Evolutionary conservation across 2,329 filamentous ascomycete species (phyloP).

Genomic region (Verruconis gallopava): DNA sequence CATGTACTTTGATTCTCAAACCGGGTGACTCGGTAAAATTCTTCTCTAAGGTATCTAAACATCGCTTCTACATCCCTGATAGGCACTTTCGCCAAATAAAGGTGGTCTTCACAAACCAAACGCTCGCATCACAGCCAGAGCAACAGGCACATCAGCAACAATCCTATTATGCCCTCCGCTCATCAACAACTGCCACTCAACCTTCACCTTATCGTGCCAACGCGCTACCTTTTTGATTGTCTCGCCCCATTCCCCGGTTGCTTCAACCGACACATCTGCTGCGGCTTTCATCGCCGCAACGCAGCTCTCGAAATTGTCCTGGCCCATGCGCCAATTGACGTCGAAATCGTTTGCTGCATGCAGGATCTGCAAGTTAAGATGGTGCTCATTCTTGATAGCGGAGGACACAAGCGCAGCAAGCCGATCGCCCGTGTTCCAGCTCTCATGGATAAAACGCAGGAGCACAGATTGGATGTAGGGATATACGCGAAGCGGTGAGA

Average conservation of each 20-base stretch:
- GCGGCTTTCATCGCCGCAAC: conserved; percentile 33
- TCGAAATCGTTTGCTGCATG: conserved; percentile 73
- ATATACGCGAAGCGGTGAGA: conserved; percentile 60
- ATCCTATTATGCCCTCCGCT: conserved; percentile 56
- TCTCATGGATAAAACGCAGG: conserved; percentile 55
- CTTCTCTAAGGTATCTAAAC: too few relatives aligned
- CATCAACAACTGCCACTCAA: conserved; percentile 29
- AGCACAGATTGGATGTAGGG: conserved; percentile 51
- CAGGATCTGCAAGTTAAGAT: conserved; percentile 48
- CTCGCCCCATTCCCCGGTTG: conserved; percentile 11
- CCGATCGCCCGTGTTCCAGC: conserved; percentile 61
- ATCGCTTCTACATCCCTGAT: too few relatives aligned
- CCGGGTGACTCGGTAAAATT: too few relatives aligned
- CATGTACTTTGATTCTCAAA: too few relatives aligned
- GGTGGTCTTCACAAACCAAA: conserved; percentile 46
- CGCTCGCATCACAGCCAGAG: conserved; percentile 50
- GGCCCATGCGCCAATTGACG: conserved; percentile 62
- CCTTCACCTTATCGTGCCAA: conserved; percentile 32
- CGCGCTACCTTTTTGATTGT: conserved; percentile 26
- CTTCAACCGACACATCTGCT: conserved; percentile 11
- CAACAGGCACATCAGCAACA: conserved; percentile 50
- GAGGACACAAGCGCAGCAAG: conserved; percentile 41
- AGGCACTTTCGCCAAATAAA: too few relatives aligned
- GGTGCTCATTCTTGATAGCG: conserved; percentile 2
- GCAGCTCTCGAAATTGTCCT: conserved; percentile 48